Evolutionary conservation across 306 rosid genomes (phyloP), one percentile per base, ranked within the genome.

Genomic region (Lotus japonicus): DNA sequence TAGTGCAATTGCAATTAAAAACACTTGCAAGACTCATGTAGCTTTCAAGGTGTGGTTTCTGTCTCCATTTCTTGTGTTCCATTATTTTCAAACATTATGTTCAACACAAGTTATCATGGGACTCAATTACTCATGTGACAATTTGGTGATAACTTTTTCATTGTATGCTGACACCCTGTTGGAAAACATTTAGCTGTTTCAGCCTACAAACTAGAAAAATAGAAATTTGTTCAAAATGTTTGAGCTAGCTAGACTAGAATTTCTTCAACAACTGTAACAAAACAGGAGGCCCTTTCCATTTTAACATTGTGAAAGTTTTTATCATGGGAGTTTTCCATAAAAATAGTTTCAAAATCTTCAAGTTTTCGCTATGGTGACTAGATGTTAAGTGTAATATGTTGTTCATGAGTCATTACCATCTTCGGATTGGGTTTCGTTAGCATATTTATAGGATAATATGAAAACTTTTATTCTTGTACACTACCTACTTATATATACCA

Each of bases 1-100:
- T 81, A 89, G 98, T 64, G 98, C 98, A 43, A 78, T 92, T 78
- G 87, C 95, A 73, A 92, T 92, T 65, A 88, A 89, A 83, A 92
- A 92, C 86, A 87, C 88, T 53, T 65, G 91, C 92, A 92, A 86
- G 86, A 84, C 85, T 77, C 89, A 81, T 77, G 87, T 92, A 70
- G 98, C 98, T 74, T 92, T 92, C 89, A 92, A 92, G 90, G 98
- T 89, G 83, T 26, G 82, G 68, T 77, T 12, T 68, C 19, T 78
- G 39, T 61, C 35, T 66, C 53, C 42, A 12, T 50, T 53, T 17
- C 10, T 59, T 45, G 5, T 36, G 26, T 54, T 36, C 43, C 66
- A 23, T 61, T 31, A 4, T 54, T 19, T 9, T 58, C 42, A n/a
- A 26, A 58, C 19, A 63, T 28, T 8, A 31, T 81, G 45, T 51